phyloP scores from a whole-genome alignment of 2,329 filamentous ascomycete genomes.

The Colletotrichum kahawae region DNA sequence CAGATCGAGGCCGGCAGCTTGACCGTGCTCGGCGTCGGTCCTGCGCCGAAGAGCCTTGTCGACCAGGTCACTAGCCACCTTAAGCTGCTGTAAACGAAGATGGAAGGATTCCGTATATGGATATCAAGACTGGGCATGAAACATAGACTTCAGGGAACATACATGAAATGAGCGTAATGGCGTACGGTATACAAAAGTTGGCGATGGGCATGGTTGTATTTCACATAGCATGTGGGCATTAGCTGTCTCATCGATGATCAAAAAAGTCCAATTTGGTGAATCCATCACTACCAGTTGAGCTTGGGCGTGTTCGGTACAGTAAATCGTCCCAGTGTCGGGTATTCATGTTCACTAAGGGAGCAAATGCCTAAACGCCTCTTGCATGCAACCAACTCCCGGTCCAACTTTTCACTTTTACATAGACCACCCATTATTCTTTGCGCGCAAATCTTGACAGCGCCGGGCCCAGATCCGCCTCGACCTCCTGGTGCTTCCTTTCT shows the following conservation, averaged over 20 bases:
- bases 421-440: slow-evolving; percentile 56
- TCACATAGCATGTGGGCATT: not conserved
- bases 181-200: slow-evolving; percentile 20
- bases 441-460: slow-evolving; percentile 84
- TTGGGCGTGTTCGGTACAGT: not conserved
- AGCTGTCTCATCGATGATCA: not conserved
- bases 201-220: slow-evolving; percentile 1
- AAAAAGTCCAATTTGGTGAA: not conserved
- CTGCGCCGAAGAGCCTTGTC: slow-evolving; percentile 83
- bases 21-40: slow-evolving; percentile 86
- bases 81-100: slow-evolving; percentile 72
- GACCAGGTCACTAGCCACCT: slow-evolving; percentile 85
- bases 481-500: slow-evolving; percentile 65
- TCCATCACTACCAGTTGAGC: not conserved
- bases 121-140: not conserved
- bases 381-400: slow-evolving; percentile 22
- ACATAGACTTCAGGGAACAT: slow-evolving; percentile 7
- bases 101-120: not conserved
- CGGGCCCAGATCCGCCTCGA: slow-evolving; percentile 79
- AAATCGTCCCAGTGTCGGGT: slow-evolving; percentile 18
- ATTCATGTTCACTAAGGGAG: slow-evolving; percentile 22
- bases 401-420: slow-evolving; percentile 14
- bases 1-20: slow-evolving; percentile 94
- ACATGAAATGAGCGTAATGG: slow-evolving; percentile 8
- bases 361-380: slow-evolving; percentile 24